Evolutionary conservation across 2,329 filamentous ascomycete species (phyloP).

Genomic region (Alternaria angustiovoidea): DNA sequence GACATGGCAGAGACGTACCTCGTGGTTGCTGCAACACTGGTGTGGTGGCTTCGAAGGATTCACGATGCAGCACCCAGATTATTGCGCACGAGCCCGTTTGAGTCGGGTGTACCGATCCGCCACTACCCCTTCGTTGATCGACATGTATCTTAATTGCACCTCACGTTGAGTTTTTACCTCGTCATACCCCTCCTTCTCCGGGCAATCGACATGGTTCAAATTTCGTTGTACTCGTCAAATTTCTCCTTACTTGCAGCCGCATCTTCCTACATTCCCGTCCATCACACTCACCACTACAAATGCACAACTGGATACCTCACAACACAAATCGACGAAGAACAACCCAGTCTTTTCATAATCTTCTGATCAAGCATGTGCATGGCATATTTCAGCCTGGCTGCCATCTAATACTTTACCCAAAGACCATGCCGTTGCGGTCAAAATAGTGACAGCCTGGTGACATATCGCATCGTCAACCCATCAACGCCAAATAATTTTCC

Average conservation of each 20-base stretch:
- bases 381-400: conserved; percentile 1
- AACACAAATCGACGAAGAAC: background rate
- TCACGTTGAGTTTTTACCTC: conserved; percentile 20
- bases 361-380: background rate
- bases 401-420: conserved; percentile 12
- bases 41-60: conserved; percentile 34
- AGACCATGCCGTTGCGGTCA: conserved; percentile 4
- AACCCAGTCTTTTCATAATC: background rate
- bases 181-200: background rate
- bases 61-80: conserved; percentile 25
- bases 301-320: background rate
- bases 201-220: background rate
- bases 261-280: background rate
- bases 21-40: conserved; percentile 17
- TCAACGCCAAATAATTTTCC: conserved; percentile 25
- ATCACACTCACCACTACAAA: background rate
- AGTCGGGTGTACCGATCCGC: conserved; percentile 16
- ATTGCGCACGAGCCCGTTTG: conserved; percentile 24
- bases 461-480: conserved; percentile 13
- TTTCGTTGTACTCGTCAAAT: background rate
- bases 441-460: conserved; percentile 3
- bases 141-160: conserved; percentile 31
- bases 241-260: background rate
- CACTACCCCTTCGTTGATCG: conserved; percentile 25
- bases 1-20: conserved; percentile 14